Evolutionary conservation across 2,329 filamentous ascomycete genomes (phyloP).

Genomic region (Cryphonectria nitschkei): DNA sequence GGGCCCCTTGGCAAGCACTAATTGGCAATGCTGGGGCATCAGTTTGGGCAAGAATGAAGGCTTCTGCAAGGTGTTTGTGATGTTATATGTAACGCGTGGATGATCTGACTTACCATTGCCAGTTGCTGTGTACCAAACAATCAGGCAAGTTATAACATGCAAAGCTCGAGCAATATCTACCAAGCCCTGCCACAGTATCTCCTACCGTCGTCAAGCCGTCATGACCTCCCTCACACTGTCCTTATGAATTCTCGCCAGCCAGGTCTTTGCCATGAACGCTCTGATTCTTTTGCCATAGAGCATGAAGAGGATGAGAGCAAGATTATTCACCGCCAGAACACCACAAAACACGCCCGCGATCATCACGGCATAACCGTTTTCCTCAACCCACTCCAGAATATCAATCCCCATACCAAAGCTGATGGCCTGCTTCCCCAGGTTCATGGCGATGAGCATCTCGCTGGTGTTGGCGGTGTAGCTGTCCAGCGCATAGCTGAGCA

Average conservation of each 20-base stretch:
- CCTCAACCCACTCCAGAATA: constrained; percentile 54
- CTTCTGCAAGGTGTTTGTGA: neutral
- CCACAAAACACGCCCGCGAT: constrained; percentile 54
- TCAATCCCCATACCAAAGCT: constrained; percentile 56
- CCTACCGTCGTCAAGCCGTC: constrained; percentile 14
- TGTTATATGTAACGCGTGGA: neutral
- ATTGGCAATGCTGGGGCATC: neutral
- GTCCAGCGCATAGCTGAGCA: constrained; percentile 64
- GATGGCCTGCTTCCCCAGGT: constrained; percentile 60
- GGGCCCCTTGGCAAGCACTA: neutral
- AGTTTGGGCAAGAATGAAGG: neutral
- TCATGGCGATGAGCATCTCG: constrained; percentile 65
- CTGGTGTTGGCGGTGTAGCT: constrained; percentile 61
- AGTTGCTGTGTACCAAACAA: neutral
- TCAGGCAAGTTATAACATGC: neutral
- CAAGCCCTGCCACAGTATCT: neutral
- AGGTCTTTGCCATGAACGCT: constrained; percentile 47
- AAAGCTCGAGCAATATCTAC: neutral
- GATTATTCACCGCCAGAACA: constrained; percentile 54
- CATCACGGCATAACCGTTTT: constrained; percentile 54
- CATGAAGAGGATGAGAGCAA: constrained; percentile 54
- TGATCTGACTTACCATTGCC: neutral
- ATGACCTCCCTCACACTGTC: constrained; percentile 26
- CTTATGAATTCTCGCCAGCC: constrained; percentile 45
- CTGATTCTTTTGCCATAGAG: constrained; percentile 54